Evolutionary conservation across 1,139 yeast genomes (phyloP).

Genomic region (Candida labiduridarum): DNA sequence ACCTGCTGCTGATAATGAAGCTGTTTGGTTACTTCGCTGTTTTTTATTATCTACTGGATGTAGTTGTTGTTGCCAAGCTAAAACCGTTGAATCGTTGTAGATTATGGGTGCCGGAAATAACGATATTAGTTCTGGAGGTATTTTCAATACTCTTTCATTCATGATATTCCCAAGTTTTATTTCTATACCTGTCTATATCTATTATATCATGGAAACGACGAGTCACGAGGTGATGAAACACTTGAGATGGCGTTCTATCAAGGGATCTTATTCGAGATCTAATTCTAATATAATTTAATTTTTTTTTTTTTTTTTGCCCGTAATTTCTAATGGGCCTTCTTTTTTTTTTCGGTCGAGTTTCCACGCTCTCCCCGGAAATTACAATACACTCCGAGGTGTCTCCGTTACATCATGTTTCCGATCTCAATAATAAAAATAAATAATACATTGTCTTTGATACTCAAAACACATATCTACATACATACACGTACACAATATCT

Average conservation of each 20-base stretch:
- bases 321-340: background rate
- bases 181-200: background rate
- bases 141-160: background rate
- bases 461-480: background rate
- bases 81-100: background rate
- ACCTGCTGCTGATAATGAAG: constrained; percentile 69
- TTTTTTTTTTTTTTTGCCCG: background rate
- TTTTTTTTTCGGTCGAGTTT: background rate
- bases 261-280: background rate
- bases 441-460: background rate
- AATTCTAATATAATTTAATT: background rate
- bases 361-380: too few relatives aligned
- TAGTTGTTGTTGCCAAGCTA: too few relatives aligned
- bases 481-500: background rate
- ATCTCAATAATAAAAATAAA: too few relatives aligned
- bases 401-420: too few relatives aligned
- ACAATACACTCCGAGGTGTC: too few relatives aligned
- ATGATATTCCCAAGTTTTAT: background rate
- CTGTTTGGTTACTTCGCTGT: constrained; percentile 36
- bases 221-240: background rate
- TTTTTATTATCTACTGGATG: constrained; percentile 2
- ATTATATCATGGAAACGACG: background rate
- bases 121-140: background rate
- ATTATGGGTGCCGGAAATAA: background rate
- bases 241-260: background rate